phyloP scores from a whole-genome alignment of 139 green algal species.

The Chlorella ohadii region DNA sequence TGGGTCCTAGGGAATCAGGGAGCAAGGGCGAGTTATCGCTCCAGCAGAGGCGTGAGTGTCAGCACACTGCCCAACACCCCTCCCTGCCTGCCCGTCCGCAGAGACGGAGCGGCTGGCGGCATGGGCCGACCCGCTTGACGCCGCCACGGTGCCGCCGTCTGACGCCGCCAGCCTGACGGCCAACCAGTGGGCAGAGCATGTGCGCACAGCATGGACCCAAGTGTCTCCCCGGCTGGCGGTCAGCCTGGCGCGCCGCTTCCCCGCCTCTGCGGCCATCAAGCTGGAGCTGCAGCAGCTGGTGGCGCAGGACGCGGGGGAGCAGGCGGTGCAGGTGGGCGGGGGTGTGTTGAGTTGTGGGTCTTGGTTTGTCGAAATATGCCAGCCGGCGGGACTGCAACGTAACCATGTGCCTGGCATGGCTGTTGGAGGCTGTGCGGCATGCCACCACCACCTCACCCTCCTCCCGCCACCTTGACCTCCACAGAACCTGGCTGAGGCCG shows the following conservation, averaged over 20 bases:
- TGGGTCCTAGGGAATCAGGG: too few species aligned
- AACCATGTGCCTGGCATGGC: not conserved
- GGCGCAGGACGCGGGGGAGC: conserved; percentile 41
- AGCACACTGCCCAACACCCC: too few species aligned
- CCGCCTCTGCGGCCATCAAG: not conserved
- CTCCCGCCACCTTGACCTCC: not conserved
- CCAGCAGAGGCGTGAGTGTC: too few species aligned
- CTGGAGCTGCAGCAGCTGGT: conserved; percentile 57
- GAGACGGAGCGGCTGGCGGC: conserved; percentile 72
- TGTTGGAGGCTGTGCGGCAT: not conserved
- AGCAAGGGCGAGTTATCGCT: too few species aligned
- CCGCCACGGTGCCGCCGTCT: not conserved
- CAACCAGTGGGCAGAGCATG: conserved; percentile 46
- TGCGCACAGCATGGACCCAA: conserved; percentile 59
- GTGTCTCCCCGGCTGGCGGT: conserved; percentile 71
- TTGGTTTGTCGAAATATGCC: too few species aligned
- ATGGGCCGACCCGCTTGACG: conserved; percentile 44
- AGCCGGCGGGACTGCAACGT: too few species aligned
- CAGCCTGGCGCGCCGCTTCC: conserved; percentile 45
- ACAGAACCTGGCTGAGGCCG: conserved; percentile 66
- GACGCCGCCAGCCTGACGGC: conserved; percentile 11
- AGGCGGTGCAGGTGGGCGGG: conserved; percentile 21
- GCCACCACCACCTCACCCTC: not conserved
- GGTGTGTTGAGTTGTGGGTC: not conserved
- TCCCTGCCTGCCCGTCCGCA: not conserved